phyloP scores from a whole-genome alignment of 2,329 filamentous ascomycete species.

The Fusarium mexicanum region DNA sequence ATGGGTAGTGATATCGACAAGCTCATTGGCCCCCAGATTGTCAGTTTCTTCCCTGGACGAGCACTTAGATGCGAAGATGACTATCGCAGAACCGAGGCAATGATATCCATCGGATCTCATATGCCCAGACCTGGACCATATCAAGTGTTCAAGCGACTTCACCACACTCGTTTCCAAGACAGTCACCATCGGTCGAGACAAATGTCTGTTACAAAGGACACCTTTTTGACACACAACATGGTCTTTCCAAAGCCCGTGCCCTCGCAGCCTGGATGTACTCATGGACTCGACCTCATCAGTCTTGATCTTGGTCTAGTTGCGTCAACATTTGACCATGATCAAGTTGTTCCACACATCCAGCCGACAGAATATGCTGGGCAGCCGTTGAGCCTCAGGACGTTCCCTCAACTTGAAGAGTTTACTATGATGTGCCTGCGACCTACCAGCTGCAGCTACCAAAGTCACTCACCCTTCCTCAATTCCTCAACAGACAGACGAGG shows the following conservation, averaged over 20 bases:
- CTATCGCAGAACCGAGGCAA: not conserved
- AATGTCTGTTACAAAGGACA: conserved; percentile 11
- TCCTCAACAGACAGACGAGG: not conserved
- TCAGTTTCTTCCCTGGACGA: not conserved
- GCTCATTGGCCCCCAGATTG: not conserved
- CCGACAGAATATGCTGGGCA: not conserved
- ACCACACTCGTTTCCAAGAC: not conserved
- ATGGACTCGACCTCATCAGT: not conserved
- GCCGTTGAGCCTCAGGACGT: not conserved
- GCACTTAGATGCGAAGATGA: not conserved
- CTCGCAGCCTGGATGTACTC: not conserved
- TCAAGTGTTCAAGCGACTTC: not conserved
- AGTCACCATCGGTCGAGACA: not conserved
- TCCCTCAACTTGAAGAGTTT: conserved; percentile 18
- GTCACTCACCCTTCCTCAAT: not conserved
- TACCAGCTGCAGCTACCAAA: not conserved
- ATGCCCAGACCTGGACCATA: not conserved
- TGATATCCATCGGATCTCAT: not conserved
- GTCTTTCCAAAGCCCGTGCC: not conserved
- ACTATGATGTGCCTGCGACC: conserved; percentile 10
- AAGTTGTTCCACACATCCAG: not conserved
- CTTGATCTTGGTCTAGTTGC: not conserved
- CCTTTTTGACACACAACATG: conserved; percentile 14
- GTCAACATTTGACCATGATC: not conserved
- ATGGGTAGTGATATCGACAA: not conserved